Base-by-base conservation (phyloP, 805 yeast genomes). In the Suhomyces prunicola region DNA sequence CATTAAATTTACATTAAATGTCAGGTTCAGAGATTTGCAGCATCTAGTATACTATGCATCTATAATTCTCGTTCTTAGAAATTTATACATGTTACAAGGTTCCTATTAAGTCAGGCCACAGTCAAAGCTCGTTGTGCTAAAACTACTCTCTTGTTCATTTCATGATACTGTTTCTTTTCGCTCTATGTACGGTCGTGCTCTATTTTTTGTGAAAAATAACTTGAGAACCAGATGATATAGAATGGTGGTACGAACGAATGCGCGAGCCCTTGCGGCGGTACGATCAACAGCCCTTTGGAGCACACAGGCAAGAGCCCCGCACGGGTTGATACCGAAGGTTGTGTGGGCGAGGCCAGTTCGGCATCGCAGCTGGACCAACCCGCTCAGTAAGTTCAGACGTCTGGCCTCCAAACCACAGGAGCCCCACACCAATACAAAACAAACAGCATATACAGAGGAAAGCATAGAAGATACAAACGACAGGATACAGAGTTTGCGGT, bases 401-500 rank as follows among this genome's bases (percentile, higher is more conserved):
- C 36, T 27, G 13, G 17, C 15, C 17, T 33, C 24, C 15, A 29
- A 13, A 10, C 12, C 10, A 12, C 12, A 24, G 24, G 35, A 17
- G 33, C 8, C 17, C n/a, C 15, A 19, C 33, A 23, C 22, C 23
- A 33, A 44, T 23, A 23, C 23, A 33, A n/a, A 19, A 5, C 10
- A 39, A 17, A 17, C 42, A 39, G 24, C 22, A 17, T 42, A 13
- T n/a, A 33, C 36, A 33, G 17, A 33, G n/a, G 36, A 33, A 6
- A 33, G 17, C 15, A n/a, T 33, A 33, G 36, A 33, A n/a, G 36
- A 33, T n/a, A 17, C 48, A 31, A 19, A 46, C 45, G 49, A 51
- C 15, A 26, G 24, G 15, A 50, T 53, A 19, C 55, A 50, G 6
- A 63, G 60, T 26, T 49, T 69, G 50, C 64, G 61, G 53, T 70